A percentile compares a stretch with the other conserved stretches of the same genome.
Evolutionary conservation across 768 basidiomycete species (phyloP).

Genomic region (Amanita pallidorosea): DNA sequence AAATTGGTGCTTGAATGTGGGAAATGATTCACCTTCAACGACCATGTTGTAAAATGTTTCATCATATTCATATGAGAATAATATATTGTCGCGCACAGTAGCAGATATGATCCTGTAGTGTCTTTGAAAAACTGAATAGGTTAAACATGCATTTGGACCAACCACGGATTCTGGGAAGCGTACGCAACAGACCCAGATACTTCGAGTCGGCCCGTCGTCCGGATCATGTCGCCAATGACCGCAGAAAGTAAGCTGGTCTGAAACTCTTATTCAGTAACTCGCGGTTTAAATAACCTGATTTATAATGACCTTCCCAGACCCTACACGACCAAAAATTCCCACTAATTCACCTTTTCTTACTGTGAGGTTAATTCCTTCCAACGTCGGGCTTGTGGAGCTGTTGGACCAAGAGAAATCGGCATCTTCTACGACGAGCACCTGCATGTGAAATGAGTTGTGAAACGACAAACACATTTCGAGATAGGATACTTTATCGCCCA

Average conservation of each 20-base stretch:
- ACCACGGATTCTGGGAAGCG: slow-evolving; percentile 85
- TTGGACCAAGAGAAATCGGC: slow-evolving; percentile 81
- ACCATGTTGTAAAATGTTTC: slow-evolving; percentile 76
- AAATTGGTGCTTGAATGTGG: background rate
- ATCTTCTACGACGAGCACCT: slow-evolving; percentile 58
- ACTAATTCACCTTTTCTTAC: slow-evolving; percentile 79
- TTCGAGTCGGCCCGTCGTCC: slow-evolving; percentile 60
- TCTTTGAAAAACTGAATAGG: background rate
- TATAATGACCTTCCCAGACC: slow-evolving; percentile 67
- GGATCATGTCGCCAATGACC: slow-evolving; percentile 81
- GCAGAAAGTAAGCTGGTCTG: slow-evolving; percentile 70
- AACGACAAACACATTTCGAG: background rate
- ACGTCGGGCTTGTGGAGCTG: slow-evolving; percentile 41
- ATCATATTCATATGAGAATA: slow-evolving; percentile 86
- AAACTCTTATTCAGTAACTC: background rate
- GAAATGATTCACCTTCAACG: slow-evolving; percentile 46
- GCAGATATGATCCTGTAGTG: slow-evolving; percentile 67
- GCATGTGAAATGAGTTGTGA: background rate
- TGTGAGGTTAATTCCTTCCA: slow-evolving; percentile 68
- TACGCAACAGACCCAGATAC: slow-evolving; percentile 69
- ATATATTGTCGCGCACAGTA: slow-evolving; percentile 81
- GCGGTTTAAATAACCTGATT: background rate
- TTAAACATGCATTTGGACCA: background rate
- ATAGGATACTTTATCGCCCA: slow-evolving; percentile 48
- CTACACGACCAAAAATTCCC: slow-evolving; percentile 82